Conservation (phyloP, 1,139 yeast genomes). For the Candida sojae region DNA sequence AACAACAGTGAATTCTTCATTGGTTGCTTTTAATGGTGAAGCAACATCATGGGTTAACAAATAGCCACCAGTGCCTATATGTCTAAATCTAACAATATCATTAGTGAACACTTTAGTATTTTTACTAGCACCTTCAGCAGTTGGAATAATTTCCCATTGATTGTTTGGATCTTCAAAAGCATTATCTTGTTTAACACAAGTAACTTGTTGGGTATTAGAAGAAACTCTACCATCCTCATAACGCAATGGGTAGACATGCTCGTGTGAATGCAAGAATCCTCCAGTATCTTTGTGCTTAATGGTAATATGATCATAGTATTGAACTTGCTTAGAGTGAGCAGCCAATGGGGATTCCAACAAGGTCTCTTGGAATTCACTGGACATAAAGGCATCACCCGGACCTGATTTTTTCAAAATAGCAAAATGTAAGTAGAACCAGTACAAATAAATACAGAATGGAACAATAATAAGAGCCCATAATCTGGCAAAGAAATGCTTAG, state of each 20-base stretch:
- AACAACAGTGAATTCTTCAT: constrained; percentile 86
- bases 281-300: constrained; percentile 76
- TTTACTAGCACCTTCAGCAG: constrained; percentile 34
- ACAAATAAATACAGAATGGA: constrained; percentile 81
- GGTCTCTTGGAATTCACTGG: constrained; percentile 90
- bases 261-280: constrained; percentile 82
- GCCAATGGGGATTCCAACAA: constrained; percentile 81
- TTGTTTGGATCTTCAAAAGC: constrained; percentile 67
- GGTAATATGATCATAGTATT: constrained; percentile 76
- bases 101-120: constrained; percentile 44
- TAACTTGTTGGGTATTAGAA: constrained; percentile 93
- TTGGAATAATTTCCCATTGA: constrained; percentile 87
- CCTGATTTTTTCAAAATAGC: constrained; percentile 81
- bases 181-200: constrained; percentile 52
- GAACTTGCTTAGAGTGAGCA: constrained; percentile 65
- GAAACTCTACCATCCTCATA: constrained; percentile 97
- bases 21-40: constrained; percentile 87
- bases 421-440: constrained; percentile 95
- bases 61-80: constrained; percentile 76
- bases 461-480: constrained; percentile 69
- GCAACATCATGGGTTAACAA: constrained; percentile 95
- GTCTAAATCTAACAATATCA: constrained; percentile 77
- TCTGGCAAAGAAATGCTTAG: constrained; percentile 77
- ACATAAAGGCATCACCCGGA: constrained; percentile 94
- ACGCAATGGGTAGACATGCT: constrained; percentile 73